Conservation (phyloP, 495 filamentous ascomycete species). For the Penicillium alfredii region DNA sequence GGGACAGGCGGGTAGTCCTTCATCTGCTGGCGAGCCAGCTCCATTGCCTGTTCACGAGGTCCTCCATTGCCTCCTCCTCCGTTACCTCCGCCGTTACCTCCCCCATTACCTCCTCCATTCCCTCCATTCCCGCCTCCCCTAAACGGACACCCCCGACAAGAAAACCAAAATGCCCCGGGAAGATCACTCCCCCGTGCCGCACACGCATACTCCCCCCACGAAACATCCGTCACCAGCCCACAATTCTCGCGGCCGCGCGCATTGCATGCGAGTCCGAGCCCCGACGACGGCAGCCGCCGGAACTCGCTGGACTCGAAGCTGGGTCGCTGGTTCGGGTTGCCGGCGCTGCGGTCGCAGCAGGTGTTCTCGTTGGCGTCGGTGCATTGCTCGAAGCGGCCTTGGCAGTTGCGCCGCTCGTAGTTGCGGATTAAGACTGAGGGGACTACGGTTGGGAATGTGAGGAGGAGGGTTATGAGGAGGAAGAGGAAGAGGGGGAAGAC, state of each 20-base stretch:
- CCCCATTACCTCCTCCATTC: background rate
- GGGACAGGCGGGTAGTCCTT: no score
- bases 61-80: background rate
- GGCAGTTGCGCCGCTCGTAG: background rate
- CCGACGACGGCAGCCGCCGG: background rate
- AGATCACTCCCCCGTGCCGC: background rate
- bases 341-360: background rate
- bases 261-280: background rate
- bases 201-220: background rate
- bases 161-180: background rate
- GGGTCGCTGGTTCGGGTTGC: background rate
- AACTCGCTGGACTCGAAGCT: background rate
- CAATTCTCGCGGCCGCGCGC: background rate
- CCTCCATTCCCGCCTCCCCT: background rate
- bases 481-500: slow-evolving; percentile 24
- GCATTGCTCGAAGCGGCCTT: background rate
- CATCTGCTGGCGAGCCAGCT: no score
- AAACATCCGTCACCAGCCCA: background rate
- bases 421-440: background rate
- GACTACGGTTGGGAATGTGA: background rate
- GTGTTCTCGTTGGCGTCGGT: background rate
- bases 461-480: slow-evolving; percentile 25
- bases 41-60: no score
- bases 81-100: background rate
- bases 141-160: background rate